Conservation (phyloP, 1,284 basidiomycete species). For the Leccinum ponderosum region DNA sequence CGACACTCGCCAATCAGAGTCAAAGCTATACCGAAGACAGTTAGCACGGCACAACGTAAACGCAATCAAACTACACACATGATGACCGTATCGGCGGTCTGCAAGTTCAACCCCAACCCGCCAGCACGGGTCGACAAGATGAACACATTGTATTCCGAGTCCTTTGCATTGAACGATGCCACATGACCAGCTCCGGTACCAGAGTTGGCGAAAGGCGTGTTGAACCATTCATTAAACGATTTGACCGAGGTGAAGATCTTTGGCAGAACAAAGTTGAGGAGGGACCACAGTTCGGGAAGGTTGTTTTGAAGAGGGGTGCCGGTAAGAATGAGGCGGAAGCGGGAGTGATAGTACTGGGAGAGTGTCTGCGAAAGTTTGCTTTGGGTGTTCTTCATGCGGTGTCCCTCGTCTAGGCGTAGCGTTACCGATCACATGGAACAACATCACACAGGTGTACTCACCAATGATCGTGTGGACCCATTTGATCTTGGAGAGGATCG, state of each 20-base stretch:
- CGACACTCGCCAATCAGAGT: constrained; percentile 73
- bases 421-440: constrained; percentile 3
- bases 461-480: constrained; percentile 99
- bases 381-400: constrained; percentile 99
- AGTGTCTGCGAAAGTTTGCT: constrained; percentile 93
- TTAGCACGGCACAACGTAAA: constrained; percentile 10
- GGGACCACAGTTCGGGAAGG: constrained; percentile 95
- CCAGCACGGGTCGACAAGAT: constrained; percentile 96
- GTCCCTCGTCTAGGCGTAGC: constrained; percentile 80
- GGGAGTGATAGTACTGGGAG: constrained; percentile 90
- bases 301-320: constrained; percentile 99
- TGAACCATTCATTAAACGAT: constrained; percentile 99
- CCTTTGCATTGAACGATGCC: constrained; percentile 87
- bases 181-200: constrained; percentile 89
- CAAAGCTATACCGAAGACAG: constrained; percentile 57
- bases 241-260: constrained; percentile 99
- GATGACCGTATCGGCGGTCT: constrained; percentile 98
- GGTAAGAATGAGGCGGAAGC: constrained; percentile 94
- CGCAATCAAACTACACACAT: constrained; percentile 46
- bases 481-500: constrained; percentile 87
- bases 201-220: constrained; percentile 98
- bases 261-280: constrained; percentile 97
- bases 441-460: constrained; percentile 34
- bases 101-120: constrained; percentile 96
- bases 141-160: constrained; percentile 93